Evolutionary conservation across 176 grass and related monocot species (phyloP), one percentile per base, ranked within the genome.

Genomic region (Pontederia paniculata): DNA sequence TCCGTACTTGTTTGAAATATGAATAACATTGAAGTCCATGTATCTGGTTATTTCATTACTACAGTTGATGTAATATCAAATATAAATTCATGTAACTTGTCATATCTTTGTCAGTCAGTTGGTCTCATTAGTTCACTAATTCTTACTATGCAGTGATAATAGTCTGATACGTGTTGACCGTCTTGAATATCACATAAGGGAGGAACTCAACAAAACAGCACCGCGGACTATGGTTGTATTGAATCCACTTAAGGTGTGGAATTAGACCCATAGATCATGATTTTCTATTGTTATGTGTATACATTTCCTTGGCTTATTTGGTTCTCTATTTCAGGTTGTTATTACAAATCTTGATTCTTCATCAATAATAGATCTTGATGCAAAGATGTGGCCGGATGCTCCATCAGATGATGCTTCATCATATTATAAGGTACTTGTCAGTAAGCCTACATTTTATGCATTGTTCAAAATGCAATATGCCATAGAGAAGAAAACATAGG

Each of bases 381-480:
- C 86, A 50, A 98, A 82, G 73, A 88, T 84, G 80, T 98, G 93
- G 93, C 93, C 93, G 67, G 93, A 98, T 84, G 86, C 83, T 77
- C 78, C 85, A 83, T 82, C 80, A 74, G 78, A 84, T 44, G 86
- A 82, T 19, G 54, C 77, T 52, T 73, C 83, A 7, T 84, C 93
- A 54, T 89, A 81, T 68, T 91, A 98, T 67, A 98, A 98, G 93
- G 93, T 95, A 48, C 45, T 20, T 61, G 13, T 28, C 17, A 44
- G 73, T 21, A 59, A 66, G 44, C 66, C 4, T 67, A 23, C 15
- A 58, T 62, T 52, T 50, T 67, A 20, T 37, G 28, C 5, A 37
- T 37, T 37, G 28, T 37, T 37, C 28, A 37, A 37, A 37, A 37
- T 37, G 5, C 28, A 37, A 6, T 37, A 37, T 2, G 7, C 28